Base-by-base conservation (phyloP, 2,329 filamentous ascomycete genomes). In the Aspergillus tamarii region DNA sequence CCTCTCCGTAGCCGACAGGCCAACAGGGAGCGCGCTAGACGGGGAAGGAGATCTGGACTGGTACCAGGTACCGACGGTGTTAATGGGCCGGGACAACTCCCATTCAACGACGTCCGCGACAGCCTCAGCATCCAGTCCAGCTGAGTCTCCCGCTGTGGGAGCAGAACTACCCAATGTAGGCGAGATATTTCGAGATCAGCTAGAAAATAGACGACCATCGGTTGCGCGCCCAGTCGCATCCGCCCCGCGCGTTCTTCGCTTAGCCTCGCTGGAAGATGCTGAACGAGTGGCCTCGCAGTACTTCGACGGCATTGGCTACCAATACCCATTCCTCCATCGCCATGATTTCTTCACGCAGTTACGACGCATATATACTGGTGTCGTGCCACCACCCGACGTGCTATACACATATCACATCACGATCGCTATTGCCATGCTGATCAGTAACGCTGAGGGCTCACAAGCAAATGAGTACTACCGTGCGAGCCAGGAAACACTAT, bases 151-250 rank as follows among this genome's bases (percentile, higher is more conserved):
- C 53, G 16, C 62, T 54, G 32, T 77, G 26, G 73, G 74, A 0
- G 69, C 72, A 0, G 75, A 77, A 54, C 62, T 79, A 14, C 77
- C 77, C 11, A 78, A 79, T 43, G 75, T 79, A 7, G 75, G 77
- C 12, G 77, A 79, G 61, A 77, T 79, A 43, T 78, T 79, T 67
- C 74, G 77, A 52, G 76, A 79, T 62, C 73, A 78, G 53, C 64
- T 79, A 10, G 77, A 79, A 66, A 74, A 79, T 60, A 75, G 77
- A 23, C 72, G 73, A 16, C 76, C 72, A 16, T 74, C 75, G 1
- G 67, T 77, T 11, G 74, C 77, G 16, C 75, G 77, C 23, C 73
- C 75, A 6, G 45, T 66, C 19, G 61, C 72, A 16, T 70, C 72
- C 4, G 70, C 74, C 7, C 76, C 76, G 28, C 73, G 72, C 16